Evolutionary conservation across 78 protist genomes (phyloP), one percentile per base, ranked within the genome.

Genomic region (Planoprotostelium fungivorum): DNA sequence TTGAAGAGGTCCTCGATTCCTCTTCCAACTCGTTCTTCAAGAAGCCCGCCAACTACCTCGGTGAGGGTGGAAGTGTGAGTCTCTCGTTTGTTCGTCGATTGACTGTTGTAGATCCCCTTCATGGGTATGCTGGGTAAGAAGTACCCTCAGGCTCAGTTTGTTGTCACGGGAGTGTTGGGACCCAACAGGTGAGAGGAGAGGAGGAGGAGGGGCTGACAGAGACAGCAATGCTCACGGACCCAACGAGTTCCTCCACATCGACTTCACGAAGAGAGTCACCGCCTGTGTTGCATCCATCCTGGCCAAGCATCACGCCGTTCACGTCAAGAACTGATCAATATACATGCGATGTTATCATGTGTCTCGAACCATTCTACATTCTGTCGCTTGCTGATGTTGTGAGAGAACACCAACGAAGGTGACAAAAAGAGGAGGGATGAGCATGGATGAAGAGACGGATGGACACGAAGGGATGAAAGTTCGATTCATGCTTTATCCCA

Each of bases 101-200:
- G n/a, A n/a, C n/a, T n/a, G n/a, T n/a, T 86, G 31, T 51, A 90
- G 23, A 96, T 97, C 38, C 98, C 98, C 83, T 97, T 97, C 93
- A 95, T 97, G 96, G 95, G 96, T 38, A 89, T 95, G 93, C 90
- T 97, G 28, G 88, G 94, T 51, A 86, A 85, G 35, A 93, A 39
- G 91, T 97, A 86, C 91, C 98, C 98, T 87, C 0, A 91, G n/a
- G 96, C 97, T 84, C 97, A 95, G 89, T 95, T 97, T 36, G 83
- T 91, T 34, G 88, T 96, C 63, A 94, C 97, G 23, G 98, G 98
- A 83, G 91, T 95, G n/a, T 37, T 97, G n/a, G 98, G 97, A 36
- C 97, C 97, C 34, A 16, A 87, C 36, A 85, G 73, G 73, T 51
- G 16, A 16, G n/a, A n/a, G n/a, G n/a, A n/a, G n/a, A n/a, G n/a